These are phyloP conservation scores for Carex cristatella DNA, from an alignment of 176 grass and related monocot species.

Conservation along the genomic window DNA sequence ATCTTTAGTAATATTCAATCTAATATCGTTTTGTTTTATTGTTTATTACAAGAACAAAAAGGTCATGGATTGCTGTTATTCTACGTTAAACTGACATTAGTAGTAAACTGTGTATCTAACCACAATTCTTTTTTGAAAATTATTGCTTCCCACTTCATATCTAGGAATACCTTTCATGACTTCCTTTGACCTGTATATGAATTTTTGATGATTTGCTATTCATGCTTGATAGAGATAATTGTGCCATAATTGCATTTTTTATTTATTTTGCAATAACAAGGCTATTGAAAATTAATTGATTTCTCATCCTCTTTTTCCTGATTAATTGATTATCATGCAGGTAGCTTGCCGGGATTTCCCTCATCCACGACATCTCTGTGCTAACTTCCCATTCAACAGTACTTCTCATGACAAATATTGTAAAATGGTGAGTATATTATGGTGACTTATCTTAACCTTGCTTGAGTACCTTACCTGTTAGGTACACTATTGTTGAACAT, in stretches of 20 bases:
- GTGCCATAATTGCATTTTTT: background rate
- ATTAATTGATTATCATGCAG: constrained; percentile 31
- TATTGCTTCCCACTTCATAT: background rate
- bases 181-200: background rate
- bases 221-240: background rate
- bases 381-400: constrained; percentile 66
- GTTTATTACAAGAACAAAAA: background rate
- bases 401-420: constrained; percentile 73
- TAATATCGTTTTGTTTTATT: background rate
- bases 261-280: background rate
- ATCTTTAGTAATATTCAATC: background rate
- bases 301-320: constrained; percentile 1
- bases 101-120: background rate
- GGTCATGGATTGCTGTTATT: background rate
- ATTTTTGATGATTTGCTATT: background rate
- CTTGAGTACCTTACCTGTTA: background rate
- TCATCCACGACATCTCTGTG: constrained; percentile 84
- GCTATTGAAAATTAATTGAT: background rate
- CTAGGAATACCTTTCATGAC: background rate
- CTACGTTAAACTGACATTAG: background rate
- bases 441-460: background rate
- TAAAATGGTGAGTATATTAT: constrained; percentile 53
- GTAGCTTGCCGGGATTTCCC: constrained; percentile 94
- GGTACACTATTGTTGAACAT: background rate
- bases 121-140: background rate